Conservation (phyloP, 345 rosid species). For the Psidium friedrichsthalianum region DNA sequence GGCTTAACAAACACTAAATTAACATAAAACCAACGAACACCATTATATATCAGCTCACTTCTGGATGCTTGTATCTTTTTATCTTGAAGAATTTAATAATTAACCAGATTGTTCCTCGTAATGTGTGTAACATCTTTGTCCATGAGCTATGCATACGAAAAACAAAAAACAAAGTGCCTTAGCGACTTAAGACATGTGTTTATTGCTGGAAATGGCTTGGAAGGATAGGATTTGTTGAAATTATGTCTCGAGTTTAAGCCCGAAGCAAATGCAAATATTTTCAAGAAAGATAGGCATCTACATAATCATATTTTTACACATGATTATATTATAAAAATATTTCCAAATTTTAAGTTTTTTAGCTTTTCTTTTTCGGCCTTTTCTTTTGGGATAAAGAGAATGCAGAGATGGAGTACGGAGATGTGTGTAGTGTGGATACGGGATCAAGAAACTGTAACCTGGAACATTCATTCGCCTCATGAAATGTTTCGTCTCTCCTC, state of each 20-base stretch:
- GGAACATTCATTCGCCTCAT: constrained; percentile 70
- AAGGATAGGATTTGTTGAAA: constrained; percentile 18
- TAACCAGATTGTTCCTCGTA: background rate
- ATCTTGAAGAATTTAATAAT: background rate
- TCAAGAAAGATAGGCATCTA: no score
- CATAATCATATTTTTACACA: no score
- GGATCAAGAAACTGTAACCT: constrained; percentile 39
- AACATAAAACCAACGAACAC: no score
- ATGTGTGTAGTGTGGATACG: constrained; percentile 58
- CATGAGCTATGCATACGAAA: background rate
- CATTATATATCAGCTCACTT: no score
- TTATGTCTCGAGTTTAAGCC: no score
- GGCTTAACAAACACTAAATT: no score
- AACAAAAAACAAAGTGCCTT: constrained; percentile 25
- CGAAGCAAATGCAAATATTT: no score
- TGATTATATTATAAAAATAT: no score
- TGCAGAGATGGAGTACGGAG: constrained; percentile 24
- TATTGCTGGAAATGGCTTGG: constrained; percentile 27
- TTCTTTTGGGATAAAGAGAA: background rate
- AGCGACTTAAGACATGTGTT: constrained; percentile 40
- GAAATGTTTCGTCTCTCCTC: constrained; percentile 30
- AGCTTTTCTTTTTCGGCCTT: rapidly evolving
- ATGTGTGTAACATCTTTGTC: background rate
- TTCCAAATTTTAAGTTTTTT: background rate
- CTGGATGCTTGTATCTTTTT: constrained; percentile 68